A percentile compares a stretch with the other conserved stretches of the same genome.
Evolutionary conservation across 306 rosid genomes (phyloP).

Genomic region (Nissolia schottii): DNA sequence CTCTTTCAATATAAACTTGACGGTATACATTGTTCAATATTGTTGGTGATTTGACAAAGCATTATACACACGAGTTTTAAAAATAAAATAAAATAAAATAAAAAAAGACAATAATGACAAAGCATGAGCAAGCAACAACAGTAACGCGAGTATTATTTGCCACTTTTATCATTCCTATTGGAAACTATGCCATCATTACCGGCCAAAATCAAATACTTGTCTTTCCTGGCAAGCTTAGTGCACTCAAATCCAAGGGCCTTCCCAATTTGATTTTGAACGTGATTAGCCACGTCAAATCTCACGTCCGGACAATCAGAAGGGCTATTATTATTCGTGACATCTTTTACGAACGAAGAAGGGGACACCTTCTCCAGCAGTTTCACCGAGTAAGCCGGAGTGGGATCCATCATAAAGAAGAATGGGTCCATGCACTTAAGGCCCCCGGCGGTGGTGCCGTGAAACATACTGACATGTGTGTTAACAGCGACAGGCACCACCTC

Average conservation of each 20-base stretch:
- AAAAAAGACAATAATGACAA: no score
- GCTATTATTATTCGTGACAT: no score
- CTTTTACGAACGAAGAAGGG: no score
- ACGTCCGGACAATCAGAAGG: no score
- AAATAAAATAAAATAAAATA: no score
- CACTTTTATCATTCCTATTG: not conserved
- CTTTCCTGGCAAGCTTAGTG: slow-evolving; percentile 61
- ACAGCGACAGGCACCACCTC: slow-evolving; percentile 52
- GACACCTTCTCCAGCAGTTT: slow-evolving; percentile 29
- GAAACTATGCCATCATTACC: slow-evolving; percentile 65
- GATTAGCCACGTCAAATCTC: slow-evolving; percentile 56
- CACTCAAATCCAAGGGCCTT: slow-evolving; percentile 53
- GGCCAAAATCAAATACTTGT: slow-evolving; percentile 65
- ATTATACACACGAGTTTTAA: no score
- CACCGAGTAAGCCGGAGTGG: slow-evolving; percentile 44
- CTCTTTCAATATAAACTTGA: not conserved
- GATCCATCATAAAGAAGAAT: slow-evolving; percentile 62
- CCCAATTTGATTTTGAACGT: slow-evolving; percentile 47
- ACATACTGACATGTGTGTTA: slow-evolving; percentile 50
- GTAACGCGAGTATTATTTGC: not conserved
- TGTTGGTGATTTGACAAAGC: not conserved
- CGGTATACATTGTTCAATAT: not conserved
- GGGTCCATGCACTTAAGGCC: slow-evolving; percentile 79
- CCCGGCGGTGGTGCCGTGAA: slow-evolving; percentile 74
- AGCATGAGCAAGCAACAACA: not conserved